Base-by-base conservation (phyloP, 2,329 filamentous ascomycete species). In the Cytospora mali region DNA sequence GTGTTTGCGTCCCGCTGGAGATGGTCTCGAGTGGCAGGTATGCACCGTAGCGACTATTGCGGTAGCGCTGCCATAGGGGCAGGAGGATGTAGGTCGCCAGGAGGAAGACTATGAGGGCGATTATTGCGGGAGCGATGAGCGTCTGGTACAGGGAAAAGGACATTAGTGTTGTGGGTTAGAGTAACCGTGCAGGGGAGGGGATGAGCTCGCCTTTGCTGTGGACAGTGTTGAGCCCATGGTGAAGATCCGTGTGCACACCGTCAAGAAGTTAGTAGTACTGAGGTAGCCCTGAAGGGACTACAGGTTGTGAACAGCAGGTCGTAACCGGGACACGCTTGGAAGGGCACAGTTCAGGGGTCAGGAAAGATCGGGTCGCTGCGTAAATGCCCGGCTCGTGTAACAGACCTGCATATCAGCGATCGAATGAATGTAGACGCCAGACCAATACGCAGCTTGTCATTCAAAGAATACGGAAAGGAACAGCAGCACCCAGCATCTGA, bases 11-110 rank as follows among this genome's bases (percentile, higher is more conserved):
- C 56, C 82, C 82, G 56, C 79, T 83, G 25, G 84, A 84, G 64
- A 90, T 84, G 33, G 81, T 79, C 65, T 89, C 83, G 66, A 92
- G 76, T 0, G 89, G 89, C 1, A 92, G 84, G 71, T 93, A 93
- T 65, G 91, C 87, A 71, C 86, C 84, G 74, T 92, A 92, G 64
- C 89, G 86, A 68, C 82, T 83, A 46, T 58, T 63, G 66, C 85
- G 87, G 74, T 91, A 90, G 62, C 82, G 84, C 54, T 85, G 87
- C 84, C 89, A 90, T 64, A 89, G 72, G 2, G 90, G 90, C 28
- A 91, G 71, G 65, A 91, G 70, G 69, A 88, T 76, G 73, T 87
- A 90, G 61, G 85, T 88, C 62, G 88, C 76, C 62, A 87, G 62
- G 69, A 92, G 75, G 75, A 91, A 93, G 68, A 92, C 77, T 65